Conservation (phyloP, 441 rosid species). For the Heliophila coronopifolia region DNA sequence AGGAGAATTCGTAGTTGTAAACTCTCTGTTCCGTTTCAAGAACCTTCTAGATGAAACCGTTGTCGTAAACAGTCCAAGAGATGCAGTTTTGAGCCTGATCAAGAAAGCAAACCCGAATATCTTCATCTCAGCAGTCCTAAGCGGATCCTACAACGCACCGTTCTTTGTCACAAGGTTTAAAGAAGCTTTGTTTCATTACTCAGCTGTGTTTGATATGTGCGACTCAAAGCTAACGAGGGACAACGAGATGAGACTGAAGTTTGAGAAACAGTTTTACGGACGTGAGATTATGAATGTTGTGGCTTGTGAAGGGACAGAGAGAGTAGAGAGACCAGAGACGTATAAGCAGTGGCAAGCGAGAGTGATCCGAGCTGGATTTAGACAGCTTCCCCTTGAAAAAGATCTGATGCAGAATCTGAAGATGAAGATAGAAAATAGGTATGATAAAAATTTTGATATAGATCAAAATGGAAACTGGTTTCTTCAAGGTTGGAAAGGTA, state of each 20-base stretch:
- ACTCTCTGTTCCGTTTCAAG: constrained; percentile 55
- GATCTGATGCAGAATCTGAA: constrained; percentile 40
- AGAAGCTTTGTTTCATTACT: constrained; percentile 47
- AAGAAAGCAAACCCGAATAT: constrained; percentile 54
- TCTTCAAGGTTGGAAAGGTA: constrained; percentile 98
- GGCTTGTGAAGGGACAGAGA: constrained; percentile 33
- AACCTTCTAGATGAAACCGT: constrained; percentile 82
- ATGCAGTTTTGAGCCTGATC: constrained; percentile 51
- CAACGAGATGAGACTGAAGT: constrained; percentile 44
- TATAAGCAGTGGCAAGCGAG: constrained; percentile 86
- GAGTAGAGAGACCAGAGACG: constrained; percentile 67
- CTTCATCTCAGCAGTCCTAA: constrained; percentile 41
- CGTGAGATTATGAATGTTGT: constrained; percentile 39
- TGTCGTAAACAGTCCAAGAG: constrained; percentile 51
- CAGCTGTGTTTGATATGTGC: constrained; percentile 45
- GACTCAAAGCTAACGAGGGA: constrained; percentile 31
- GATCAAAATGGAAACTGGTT: constrained; percentile 71
- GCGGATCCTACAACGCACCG: constrained; percentile 45
- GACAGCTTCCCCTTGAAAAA: constrained; percentile 45
- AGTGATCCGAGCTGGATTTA: constrained; percentile 59
- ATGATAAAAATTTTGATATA: constrained; percentile 37
- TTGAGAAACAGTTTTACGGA: constrained; percentile 46
- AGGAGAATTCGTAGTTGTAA: constrained; percentile 61
- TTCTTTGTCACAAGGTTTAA: constrained; percentile 46
- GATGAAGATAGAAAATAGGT: constrained; percentile 25